Percentiles rank a stretch among this genome's conserved stretches.
These are phyloP conservation scores for Trichoderma pleuroti DNA, from an alignment of 2,329 filamentous ascomycete genomes.

Conservation along the genomic window DNA sequence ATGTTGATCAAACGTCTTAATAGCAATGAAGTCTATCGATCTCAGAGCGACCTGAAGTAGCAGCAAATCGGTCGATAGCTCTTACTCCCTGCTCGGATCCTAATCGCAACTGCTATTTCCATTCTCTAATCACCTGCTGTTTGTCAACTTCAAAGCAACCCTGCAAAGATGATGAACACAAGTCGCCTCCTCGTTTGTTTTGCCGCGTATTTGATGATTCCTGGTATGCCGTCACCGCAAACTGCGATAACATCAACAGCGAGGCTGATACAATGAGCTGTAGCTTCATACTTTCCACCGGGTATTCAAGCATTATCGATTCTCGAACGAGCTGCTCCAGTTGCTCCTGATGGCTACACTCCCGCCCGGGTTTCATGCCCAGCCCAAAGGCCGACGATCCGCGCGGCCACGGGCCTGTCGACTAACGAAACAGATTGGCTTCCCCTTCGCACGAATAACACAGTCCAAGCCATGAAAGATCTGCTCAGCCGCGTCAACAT, in stretches of 20 bases:
- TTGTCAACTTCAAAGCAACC: not conserved
- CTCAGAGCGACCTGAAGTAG: not conserved
- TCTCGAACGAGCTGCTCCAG: not conserved
- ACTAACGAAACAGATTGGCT: slow-evolving; percentile 23
- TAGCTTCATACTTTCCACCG: not conserved
- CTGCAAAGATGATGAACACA: not conserved
- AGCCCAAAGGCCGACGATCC: slow-evolving; percentile 18
- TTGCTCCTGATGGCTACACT: slow-evolving; percentile 21
- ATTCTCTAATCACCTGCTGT: not conserved
- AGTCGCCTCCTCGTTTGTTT: not conserved
- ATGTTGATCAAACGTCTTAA: not conserved
- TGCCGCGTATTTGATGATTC: not conserved
- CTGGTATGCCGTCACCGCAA: not conserved
- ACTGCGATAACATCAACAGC: not conserved
- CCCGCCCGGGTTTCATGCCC: slow-evolving; percentile 23
- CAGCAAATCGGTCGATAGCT: not conserved
- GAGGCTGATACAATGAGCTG: not conserved
- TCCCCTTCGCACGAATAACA: slow-evolving; percentile 21
- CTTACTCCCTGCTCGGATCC: not conserved
- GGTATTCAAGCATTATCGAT: not conserved
- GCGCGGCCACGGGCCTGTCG: slow-evolving; percentile 21
- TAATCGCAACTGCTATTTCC: not conserved
- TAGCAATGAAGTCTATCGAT: not conserved
- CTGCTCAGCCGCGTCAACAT: slow-evolving; percentile 23
- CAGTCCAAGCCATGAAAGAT: slow-evolving; percentile 19